Base-by-base conservation (phyloP, 1,284 basidiomycete species). In the Cryptococcus maquisensis region DNA sequence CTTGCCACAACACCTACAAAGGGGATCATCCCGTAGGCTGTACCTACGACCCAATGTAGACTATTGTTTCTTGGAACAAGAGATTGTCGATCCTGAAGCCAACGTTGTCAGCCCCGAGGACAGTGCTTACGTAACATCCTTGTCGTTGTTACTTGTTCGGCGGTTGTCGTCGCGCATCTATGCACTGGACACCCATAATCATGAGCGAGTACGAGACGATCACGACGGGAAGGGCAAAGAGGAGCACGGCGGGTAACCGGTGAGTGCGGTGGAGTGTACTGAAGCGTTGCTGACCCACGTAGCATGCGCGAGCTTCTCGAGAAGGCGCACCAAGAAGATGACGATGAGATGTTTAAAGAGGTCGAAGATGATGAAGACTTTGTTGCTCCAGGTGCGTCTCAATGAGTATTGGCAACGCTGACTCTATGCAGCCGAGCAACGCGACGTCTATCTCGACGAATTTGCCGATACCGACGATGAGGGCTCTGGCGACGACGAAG, bases 401-500 rank as follows among this genome's bases (percentile, higher is more conserved):
- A n/a, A n/a, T n/a, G 2, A 49, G 26, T 41, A 16, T 5, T 10
- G 28, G 16, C 39, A 32, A 10, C 28, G 18, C 24, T 55, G 43
- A 58, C 55, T n/a, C 37, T n/a, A 10, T 26, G 4, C 41, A 71
- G 71, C 60, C 45, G 71, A 72, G 3, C 49, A 57, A 16, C 57
- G 66, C 3, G 73, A 75, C 56, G 68, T 75, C 6, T 75, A 61
- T 41, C 53, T 75, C 39, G 73, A 75, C 10, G 73, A 75, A 40
- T 75, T 75, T 54, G 73, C 73, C 0, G 73, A 75, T 56, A 75
- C 73, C 9, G 73, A 75, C 50, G 71, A 73, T 20, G 73, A 73
- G 54, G 51, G 64, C 1, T 67, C 70, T 36, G 41, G 60, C 41
- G 71, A 69, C 44, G 68, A 72, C 24, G 69, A 72, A 21, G 70